These are phyloP conservation scores for Saxispiralis lemnorum DNA, from an alignment of 495 filamentous ascomycete genomes.

Conservation along the genomic window DNA sequence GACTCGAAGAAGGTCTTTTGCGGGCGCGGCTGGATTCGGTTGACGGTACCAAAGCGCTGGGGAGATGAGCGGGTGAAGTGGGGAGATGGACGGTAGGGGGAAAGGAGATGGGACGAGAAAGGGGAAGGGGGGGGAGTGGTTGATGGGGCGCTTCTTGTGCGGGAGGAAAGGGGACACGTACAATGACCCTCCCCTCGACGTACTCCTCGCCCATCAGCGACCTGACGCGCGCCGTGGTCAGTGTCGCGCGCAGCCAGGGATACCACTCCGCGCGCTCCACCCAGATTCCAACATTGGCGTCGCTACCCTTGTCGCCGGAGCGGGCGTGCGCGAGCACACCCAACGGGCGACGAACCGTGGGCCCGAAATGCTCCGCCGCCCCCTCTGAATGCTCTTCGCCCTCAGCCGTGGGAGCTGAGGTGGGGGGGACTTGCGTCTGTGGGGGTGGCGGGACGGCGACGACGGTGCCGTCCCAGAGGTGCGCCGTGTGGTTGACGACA, in stretches of 20 bases:
- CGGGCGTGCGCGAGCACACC: slow-evolving; percentile 19
- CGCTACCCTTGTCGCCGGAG: slow-evolving; percentile 18
- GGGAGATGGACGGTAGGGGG: no score
- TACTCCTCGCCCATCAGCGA: slow-evolving; percentile 17
- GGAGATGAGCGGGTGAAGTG: no score
- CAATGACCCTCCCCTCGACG: slow-evolving; percentile 10
- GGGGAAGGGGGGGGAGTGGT: no score
- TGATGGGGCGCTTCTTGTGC: no score
- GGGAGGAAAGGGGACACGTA: slow-evolving; percentile 8
- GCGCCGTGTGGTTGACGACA: slow-evolving; percentile 19
- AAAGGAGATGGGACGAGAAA: no score
- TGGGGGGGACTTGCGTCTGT: slow-evolving; percentile 13
- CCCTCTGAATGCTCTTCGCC: no score
- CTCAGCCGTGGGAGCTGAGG: not conserved
- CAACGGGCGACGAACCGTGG: slow-evolving; percentile 12
- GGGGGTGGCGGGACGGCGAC: slow-evolving; percentile 18
- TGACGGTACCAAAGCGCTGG: slow-evolving; percentile 57
- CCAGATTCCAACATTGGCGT: slow-evolving; percentile 21
- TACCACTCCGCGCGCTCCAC: slow-evolving; percentile 17
- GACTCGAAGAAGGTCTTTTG: slow-evolving; percentile 78
- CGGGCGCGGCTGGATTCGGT: slow-evolving; percentile 42
- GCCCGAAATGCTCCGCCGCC: no score
- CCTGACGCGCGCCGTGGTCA: slow-evolving; percentile 13
- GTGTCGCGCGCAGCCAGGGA: slow-evolving; percentile 15
- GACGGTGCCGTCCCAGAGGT: slow-evolving; percentile 15